Base-by-base conservation (phyloP, 1,284 basidiomycete species). In the Pascua guehoae region DNA sequence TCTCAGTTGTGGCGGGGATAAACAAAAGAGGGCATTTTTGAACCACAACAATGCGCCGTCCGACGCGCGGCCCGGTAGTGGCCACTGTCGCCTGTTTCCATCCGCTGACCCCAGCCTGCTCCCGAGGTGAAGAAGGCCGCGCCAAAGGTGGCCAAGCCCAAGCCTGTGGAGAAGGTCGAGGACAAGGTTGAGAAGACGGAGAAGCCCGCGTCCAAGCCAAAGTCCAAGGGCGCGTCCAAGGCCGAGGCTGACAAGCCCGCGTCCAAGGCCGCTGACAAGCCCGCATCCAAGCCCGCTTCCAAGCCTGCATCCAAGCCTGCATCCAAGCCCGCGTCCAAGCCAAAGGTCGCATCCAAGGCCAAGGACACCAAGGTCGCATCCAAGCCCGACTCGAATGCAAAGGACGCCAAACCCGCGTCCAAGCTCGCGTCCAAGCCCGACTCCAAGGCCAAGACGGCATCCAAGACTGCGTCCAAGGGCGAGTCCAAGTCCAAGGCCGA, bases 191-290 rank as follows among this genome's bases (percentile, higher is more conserved):
- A 39, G 41, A 52, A 58, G 49, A 11, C 51, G 51, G 51, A 53
- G 53, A 12, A 47, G 43, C 15, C 47, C 42, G 51, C 47, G 57
- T 16, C 68, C 14, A 57, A 58, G 11, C 55, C 66, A 54, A 69
- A 67, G 57, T 44, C 58, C 43, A 64, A 64, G 52, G 48, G 58
- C 15, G 49, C 60, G 42, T 38, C 58, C 55, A 67, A 70, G 58
- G 11, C 58, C 38, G 51, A 17, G n/a, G 45, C 38, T 39, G 37
- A 48, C n/a, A 44, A 44, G 43, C 40, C 40, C 9, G 12, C 41
- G 14, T 24, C 38, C 12, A 49, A 49, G 47, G 8, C 15, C 38
- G 24, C 47, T 16, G 38, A 41, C 10, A n/a, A n/a, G n/a, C n/a
- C n/a, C n/a, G 16, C 37, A n/a, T 15, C 41, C 15, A 51, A 48